These are phyloP conservation scores for Collybia mongolica DNA, from an alignment of 768 basidiomycete species.

Conservation along the genomic window DNA sequence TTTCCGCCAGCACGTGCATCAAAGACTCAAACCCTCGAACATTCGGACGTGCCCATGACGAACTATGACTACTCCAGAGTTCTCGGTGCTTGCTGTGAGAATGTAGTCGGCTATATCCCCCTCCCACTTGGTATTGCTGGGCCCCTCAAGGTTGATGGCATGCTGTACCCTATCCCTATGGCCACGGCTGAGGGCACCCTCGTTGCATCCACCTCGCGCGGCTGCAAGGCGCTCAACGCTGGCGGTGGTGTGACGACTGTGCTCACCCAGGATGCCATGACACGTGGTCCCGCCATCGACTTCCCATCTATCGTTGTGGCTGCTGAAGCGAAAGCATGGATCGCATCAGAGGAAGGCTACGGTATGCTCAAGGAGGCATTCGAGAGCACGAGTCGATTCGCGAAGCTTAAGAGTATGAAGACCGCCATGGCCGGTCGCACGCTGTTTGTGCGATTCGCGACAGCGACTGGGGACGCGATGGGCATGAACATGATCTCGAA, in stretches of 20 bases:
- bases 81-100: conserved; percentile 97
- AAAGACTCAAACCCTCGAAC: conserved; percentile 78
- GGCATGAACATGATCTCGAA: conserved; percentile 99
- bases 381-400: conserved; percentile 93
- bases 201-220: conserved; percentile 95
- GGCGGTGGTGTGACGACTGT: conserved; percentile 96
- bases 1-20: conserved; percentile 72
- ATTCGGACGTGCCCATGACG: conserved; percentile 76
- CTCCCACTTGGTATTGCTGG: conserved; percentile 96
- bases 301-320: conserved; percentile 83
- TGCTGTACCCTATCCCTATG: conserved; percentile 91
- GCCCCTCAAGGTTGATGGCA: conserved; percentile 88
- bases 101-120: conserved; percentile 97
- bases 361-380: conserved; percentile 78
- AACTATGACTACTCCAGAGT: conserved; percentile 94
- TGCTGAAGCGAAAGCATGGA: conserved; percentile 85
- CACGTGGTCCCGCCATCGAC: conserved; percentile 96
- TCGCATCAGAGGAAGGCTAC: conserved; percentile 80
- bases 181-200: conserved; percentile 99
- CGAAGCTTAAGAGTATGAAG: conserved; percentile 82
- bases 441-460: conserved; percentile 90
- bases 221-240: conserved; percentile 96
- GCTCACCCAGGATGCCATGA: conserved; percentile 92
- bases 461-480: conserved; percentile 97
- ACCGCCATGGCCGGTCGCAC: conserved; percentile 91